Base-by-base conservation (phyloP, 1,284 basidiomycete genomes). In the Cutaneotrichosporon sp. region DNA sequence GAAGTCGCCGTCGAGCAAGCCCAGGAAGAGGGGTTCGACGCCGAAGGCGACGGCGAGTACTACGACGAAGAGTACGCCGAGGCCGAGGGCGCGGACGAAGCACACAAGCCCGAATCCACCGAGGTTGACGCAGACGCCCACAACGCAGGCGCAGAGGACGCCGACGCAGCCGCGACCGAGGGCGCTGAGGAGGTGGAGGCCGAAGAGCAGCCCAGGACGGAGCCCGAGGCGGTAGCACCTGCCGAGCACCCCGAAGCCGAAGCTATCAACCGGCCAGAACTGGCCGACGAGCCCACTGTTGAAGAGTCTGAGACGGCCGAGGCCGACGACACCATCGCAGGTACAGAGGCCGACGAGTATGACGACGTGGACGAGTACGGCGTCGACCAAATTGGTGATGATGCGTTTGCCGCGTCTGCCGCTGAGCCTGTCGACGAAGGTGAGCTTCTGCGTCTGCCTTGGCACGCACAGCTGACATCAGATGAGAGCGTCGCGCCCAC, bases 331-430 rank as follows among this genome's bases (percentile, higher is more conserved):
- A n/a, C n/a, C n/a, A n/a, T n/a, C n/a, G n/a, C n/a, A n/a, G n/a
- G n/a, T n/a, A n/a, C n/a, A n/a, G 58, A 56, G 42, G 26, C 16
- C 18, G 56, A 58, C 7, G 64, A 58, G 14, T 46, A 57, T 2
- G 57, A 42, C 18, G 61, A 42, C 22, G 59, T 50, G 13, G 65
- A 66, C 42, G 59, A 60, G 56, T 66, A 59, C 56, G 65, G 65
- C n/a, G 47, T 66, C 42, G 52, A 66, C 11, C 32, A 56, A 14
- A 66, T 66, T 18, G 65, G 60, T 11, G 65, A 66, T 9, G 55
- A 56, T 14, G 65, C 65, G 5, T 31, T 66, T 8, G 52, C 49
- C 18, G 62, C 59, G n/a, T 64, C 62, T 14, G 65, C 62, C 10
- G 47, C 58, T 38, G 58, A 50, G 21, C 18, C 14, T 31, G 63